Conservation (phyloP, 108 stramenopile genomes). For the Bacterosira constricta region DNA sequence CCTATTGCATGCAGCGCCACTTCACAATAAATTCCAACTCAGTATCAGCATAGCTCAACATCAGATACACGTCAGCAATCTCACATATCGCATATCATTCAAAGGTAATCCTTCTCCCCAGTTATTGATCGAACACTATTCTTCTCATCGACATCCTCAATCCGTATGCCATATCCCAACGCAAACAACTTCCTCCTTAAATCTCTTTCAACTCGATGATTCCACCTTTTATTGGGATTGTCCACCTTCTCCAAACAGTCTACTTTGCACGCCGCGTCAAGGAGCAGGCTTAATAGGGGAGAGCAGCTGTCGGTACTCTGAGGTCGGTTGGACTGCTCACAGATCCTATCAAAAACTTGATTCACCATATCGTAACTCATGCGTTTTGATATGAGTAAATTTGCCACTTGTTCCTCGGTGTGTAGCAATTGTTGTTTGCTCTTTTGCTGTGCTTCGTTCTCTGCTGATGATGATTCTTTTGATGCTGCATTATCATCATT, state of each 20-base stretch:
- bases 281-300: constrained; percentile 43
- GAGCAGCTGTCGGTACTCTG: constrained; percentile 49
- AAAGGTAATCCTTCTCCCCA: constrained; percentile 50
- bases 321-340: constrained; percentile 49
- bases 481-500: constrained; percentile 4
- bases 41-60: too few relatives aligned
- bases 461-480: not conserved
- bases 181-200: constrained; percentile 55
- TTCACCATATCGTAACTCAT: constrained; percentile 69
- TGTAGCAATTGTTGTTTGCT: constrained; percentile 59
- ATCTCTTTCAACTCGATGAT: constrained; percentile 65
- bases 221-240: constrained; percentile 87
- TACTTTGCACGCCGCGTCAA: constrained; percentile 75
- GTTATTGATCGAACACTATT: constrained; percentile 32
- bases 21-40: too few relatives aligned
- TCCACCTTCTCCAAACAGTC: constrained; percentile 71
- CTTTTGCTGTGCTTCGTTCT: constrained; percentile 16
- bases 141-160: constrained; percentile 44
- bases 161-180: constrained; percentile 42
- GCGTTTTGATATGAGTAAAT: constrained; percentile 57
- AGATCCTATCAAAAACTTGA: constrained; percentile 71
- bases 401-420: constrained; percentile 60
- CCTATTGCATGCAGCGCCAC: too few relatives aligned
- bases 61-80: too few relatives aligned
- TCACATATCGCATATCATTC: not conserved